A percentile compares a stretch with the other conserved stretches of the same genome.
Conservation (phyloP, 208 protist genomes). For the Naegleria fowleri region DNA sequence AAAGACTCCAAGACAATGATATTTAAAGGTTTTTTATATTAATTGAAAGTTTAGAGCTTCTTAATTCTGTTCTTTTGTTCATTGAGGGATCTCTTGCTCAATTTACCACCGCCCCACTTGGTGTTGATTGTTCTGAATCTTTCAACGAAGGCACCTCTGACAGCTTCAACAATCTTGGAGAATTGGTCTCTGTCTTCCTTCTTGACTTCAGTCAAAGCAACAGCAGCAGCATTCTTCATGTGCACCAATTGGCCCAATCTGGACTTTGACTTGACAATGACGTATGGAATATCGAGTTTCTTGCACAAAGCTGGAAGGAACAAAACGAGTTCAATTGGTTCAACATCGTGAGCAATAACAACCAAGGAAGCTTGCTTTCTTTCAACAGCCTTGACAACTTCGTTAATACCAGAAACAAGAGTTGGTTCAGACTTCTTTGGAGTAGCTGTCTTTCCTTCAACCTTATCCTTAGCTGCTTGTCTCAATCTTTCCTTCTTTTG, state of each 20-base stretch:
- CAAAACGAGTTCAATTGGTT: conserved; percentile 98
- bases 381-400: conserved; percentile 95
- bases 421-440: conserved; percentile 39
- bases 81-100: conserved; percentile 59
- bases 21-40: background rate
- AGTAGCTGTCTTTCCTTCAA: conserved; percentile 65
- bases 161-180: conserved; percentile 76
- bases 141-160: conserved; percentile 87
- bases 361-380: conserved; percentile 97
- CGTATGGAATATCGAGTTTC: conserved; percentile 97
- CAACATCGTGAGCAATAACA: conserved; percentile 99
- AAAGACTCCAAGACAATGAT: too few species aligned
- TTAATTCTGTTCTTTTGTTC: background rate
- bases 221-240: conserved; percentile 87
- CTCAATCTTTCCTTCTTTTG: conserved; percentile 87
- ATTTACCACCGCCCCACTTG: conserved; percentile 85
- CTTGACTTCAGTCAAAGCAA: conserved; percentile 90
- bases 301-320: conserved; percentile 98
- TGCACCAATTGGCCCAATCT: conserved; percentile 92
- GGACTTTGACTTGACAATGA: conserved; percentile 98
- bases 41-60: background rate
- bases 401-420: conserved; percentile 94
- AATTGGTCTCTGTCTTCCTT: conserved; percentile 84
- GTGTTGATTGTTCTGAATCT: conserved; percentile 74
- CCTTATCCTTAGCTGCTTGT: conserved; percentile 82